Base-by-base conservation (phyloP, 2,329 filamentous ascomycete species). In the Fusarium zealandicum region DNA sequence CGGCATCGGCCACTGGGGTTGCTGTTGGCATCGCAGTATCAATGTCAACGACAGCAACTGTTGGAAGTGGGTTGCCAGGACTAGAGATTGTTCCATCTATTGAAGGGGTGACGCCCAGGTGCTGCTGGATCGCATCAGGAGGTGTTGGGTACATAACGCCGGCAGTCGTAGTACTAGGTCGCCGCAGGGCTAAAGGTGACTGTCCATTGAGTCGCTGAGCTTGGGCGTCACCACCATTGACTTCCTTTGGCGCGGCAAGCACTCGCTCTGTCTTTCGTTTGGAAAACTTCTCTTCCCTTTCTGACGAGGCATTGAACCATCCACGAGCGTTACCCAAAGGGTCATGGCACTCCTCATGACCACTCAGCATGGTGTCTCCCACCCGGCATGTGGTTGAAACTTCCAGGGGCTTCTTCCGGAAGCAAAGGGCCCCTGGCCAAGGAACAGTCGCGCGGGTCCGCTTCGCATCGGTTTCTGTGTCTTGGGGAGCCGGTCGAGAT, bases 101-200 rank as follows among this genome's bases (percentile, higher is more conserved):
- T 2, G 81, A 81, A 4, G 83, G 81, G 1, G 82, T 83, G 6
- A 81, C 76, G 3, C 79, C 84, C 9, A 79, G 72, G 2, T 75
- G 72, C 44, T 79, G 78, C 33, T 85, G 84, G 14, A 87, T 73
- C 12, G 80, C 86, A 67, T 90, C 88, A 10, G 88, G 88, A 2
- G 88, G 88, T 6, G 88, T 91, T 8, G 86, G 88, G 68, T 91
- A 90, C 72, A 90, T 85, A 2, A 82, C 80, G 35, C 82, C 81
- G 18, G 77, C 73, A 6, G 75, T 72, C 11, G 75, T 69, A 6
- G 75, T 78, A 59, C 78, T 81, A 31, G 80, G 73, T 63, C 82
- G 76, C 57, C 83, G 78, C 6, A 82, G 64, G 13, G 76, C 74
- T 16, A 81, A 61, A 6, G 83, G 81, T 7, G 84, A 85, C 42